These are phyloP conservation scores for Sporisorium reilianum DNA, from an alignment of 1,284 basidiomycete species.

Conservation along the genomic window DNA sequence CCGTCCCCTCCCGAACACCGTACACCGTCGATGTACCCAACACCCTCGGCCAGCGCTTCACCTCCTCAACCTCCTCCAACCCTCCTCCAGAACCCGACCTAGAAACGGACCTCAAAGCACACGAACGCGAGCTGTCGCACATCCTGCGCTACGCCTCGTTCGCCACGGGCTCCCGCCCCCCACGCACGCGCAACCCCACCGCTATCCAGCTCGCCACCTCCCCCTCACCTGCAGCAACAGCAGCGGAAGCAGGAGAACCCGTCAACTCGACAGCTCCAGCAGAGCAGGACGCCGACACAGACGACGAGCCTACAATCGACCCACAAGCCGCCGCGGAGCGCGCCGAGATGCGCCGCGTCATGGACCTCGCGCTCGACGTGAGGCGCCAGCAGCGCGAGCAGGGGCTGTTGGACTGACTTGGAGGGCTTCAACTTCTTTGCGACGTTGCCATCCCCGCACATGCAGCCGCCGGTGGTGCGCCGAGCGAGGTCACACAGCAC, in stretches of 20 bases:
- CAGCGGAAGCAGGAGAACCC: background rate
- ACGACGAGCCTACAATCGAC: constrained; percentile 10
- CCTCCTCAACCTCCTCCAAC: background rate
- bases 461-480: too few relatives aligned
- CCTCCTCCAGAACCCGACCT: background rate
- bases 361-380: constrained; percentile 33
- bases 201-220: background rate
- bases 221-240: background rate
- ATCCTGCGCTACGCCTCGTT: constrained; percentile 33
- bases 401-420: constrained; percentile 35
- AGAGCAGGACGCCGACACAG: background rate
- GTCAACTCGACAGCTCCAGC: background rate
- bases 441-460: too few relatives aligned
- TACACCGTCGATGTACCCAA: constrained; percentile 40
- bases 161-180: constrained; percentile 12
- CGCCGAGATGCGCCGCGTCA: constrained; percentile 13
- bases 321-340: constrained; percentile 7
- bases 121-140: constrained; percentile 16
- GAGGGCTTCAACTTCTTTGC: too few relatives aligned
- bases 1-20: constrained; percentile 7
- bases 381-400: constrained; percentile 29
- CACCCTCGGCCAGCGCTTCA: constrained; percentile 24
- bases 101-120: constrained; percentile 3
- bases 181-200: background rate
- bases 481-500: too few relatives aligned